Base-by-base conservation (phyloP, 129 eudicot species). In the Lonicera japonica region DNA sequence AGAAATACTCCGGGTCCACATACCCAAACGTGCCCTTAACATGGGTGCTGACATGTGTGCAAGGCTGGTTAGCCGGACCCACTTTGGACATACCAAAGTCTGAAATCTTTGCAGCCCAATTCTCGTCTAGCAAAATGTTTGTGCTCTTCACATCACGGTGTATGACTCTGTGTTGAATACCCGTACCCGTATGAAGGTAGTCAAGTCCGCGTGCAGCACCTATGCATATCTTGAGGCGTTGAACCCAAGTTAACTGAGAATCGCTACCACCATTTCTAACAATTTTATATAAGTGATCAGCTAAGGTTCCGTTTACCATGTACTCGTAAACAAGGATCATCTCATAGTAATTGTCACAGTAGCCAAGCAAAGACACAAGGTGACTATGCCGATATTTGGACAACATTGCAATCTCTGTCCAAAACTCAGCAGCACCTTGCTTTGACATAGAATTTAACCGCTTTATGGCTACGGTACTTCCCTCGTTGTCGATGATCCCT, bases 141-240 rank as follows among this genome's bases (percentile, higher is more conserved):
- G 73, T 17, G 25, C 45, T 68, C 21, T 68, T 68, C 12, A 68
- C 56, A 47, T 68, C 60, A 3, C 67, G 74, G 50, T 76, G 80
- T 54, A 76, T 70, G 8, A 70, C 47, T 29, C 75, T 63, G 20
- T 57, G 16, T 9, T 51, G 58, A 54, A 61, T 56, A 10, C 75
- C 55, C 0, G 64, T 58, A 25, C 75, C 75, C 5, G 72, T 63
- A 50, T 75, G 80, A 19, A 75, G 75, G 56, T 69, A 70, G 21
- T 69, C 53, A 47, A 75, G 58, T 24, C 75, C 80, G 1, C 71
- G 54, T 14, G 67, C 71, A 1, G 63, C 68, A 25, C 80, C 80
- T 15, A 59, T 40, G 63, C 71, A 58, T 5, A 75, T 58, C 45
- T 63, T 52, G 45, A 69, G 75, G 8, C 75, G 75, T 17, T 69